These are phyloP conservation scores for Botrytis byssoidea DNA, from an alignment of 2,329 filamentous ascomycete species.

Conservation along the genomic window DNA sequence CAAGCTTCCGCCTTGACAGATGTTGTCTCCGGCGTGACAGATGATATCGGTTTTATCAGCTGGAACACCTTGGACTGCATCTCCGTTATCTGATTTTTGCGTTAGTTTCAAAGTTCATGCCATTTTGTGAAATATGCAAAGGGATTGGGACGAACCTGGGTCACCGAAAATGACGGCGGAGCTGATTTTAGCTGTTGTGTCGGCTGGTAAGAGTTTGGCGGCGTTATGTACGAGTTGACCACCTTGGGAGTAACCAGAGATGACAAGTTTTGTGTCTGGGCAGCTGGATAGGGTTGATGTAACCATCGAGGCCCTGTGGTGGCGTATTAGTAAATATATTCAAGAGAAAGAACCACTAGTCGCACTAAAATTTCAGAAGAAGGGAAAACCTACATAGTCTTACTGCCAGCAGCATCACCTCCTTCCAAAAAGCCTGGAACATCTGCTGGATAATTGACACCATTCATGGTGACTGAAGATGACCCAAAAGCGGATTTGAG, in stretches of 20 bases:
- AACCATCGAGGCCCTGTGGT: constrained; percentile 17
- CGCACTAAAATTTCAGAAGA: not conserved
- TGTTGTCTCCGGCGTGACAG: constrained; percentile 31
- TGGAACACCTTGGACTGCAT: constrained; percentile 27
- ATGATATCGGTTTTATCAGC: constrained; percentile 29
- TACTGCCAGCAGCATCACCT: constrained; percentile 46
- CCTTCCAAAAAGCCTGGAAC: constrained; percentile 47
- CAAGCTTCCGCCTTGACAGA: constrained; percentile 29
- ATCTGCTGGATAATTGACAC: constrained; percentile 52
- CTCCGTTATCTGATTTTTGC: constrained; percentile 28
- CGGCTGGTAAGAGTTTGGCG: constrained; percentile 22
- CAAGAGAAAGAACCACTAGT: not conserved
- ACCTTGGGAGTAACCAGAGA: constrained; percentile 31
- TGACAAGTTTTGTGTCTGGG: constrained; percentile 26
- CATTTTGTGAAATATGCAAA: not conserved
- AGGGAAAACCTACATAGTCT: constrained; percentile 41
- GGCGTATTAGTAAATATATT: constrained; percentile 16
- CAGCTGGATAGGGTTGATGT: not conserved
- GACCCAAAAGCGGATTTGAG: constrained; percentile 44
- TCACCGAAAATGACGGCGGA: constrained; percentile 35
- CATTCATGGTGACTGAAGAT: constrained; percentile 48
- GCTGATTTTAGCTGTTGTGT: constrained; percentile 27
- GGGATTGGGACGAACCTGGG: constrained; percentile 24
- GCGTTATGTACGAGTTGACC: constrained; percentile 33
- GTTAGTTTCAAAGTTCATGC: not conserved